A percentile compares a stretch with the other conserved stretches of the same genome.
phyloP scores from a whole-genome alignment of 2,329 filamentous ascomycete genomes.

The Scytalidium lignicola region DNA sequence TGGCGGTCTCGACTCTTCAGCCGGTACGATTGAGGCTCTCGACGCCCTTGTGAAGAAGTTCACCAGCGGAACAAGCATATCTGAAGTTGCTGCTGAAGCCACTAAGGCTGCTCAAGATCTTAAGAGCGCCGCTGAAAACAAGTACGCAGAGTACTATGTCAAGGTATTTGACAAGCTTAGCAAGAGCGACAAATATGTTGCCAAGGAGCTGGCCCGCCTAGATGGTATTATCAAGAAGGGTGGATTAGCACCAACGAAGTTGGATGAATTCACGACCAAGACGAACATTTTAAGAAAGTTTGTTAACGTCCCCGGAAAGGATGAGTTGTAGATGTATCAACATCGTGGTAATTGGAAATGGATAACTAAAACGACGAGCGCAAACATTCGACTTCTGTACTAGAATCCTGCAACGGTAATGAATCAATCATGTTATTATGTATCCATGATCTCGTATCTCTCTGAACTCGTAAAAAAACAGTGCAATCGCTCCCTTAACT shows the following conservation, averaged over 20 bases:
- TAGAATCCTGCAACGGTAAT: background rate
- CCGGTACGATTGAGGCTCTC: constrained; percentile 76
- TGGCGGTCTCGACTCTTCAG: constrained; percentile 70
- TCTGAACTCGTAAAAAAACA: background rate
- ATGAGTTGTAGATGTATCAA: constrained; percentile 31
- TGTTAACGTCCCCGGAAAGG: constrained; percentile 59
- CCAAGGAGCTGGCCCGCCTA: constrained; percentile 81
- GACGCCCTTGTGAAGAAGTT: constrained; percentile 74
- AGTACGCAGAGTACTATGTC: constrained; percentile 91
- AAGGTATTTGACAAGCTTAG: constrained; percentile 82
- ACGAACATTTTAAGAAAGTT: constrained; percentile 86
- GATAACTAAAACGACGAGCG: background rate
- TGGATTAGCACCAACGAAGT: constrained; percentile 76
- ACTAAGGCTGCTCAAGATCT: constrained; percentile 65
- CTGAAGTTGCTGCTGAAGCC: constrained; percentile 63
- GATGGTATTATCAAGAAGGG: constrained; percentile 80
- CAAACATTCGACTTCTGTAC: background rate
- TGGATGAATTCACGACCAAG: constrained; percentile 81
- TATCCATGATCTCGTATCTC: background rate
- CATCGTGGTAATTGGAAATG: background rate
- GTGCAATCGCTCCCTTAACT: constrained; percentile 1
- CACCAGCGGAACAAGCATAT: constrained; percentile 50
- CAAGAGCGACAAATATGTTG: constrained; percentile 70
- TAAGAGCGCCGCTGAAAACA: constrained; percentile 57
- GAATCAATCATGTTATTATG: background rate